Evolutionary conservation across 2,329 filamentous ascomycete genomes (phyloP).

Genomic region (Delphinella strobiligena): DNA sequence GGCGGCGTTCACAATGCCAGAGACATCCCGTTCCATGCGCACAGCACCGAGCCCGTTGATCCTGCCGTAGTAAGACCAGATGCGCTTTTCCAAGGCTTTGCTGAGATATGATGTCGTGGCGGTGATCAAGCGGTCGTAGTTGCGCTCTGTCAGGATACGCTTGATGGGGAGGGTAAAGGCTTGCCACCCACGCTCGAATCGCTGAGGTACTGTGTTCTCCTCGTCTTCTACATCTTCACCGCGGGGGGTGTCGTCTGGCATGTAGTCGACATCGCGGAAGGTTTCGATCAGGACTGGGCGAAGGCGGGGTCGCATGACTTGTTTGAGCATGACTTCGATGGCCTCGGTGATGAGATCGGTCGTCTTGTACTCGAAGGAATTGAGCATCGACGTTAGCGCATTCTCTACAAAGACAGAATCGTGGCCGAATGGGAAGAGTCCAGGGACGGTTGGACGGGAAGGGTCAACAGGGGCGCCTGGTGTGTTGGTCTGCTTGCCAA

Average conservation of each 20-base stretch:
- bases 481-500: slow-evolving; percentile 26
- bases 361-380: slow-evolving; percentile 64
- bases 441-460: slow-evolving; percentile 21
- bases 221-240: slow-evolving; percentile 29
- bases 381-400: slow-evolving; percentile 56
- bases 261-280: slow-evolving; percentile 87
- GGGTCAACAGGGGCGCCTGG: slow-evolving; percentile 21
- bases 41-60: slow-evolving; percentile 74
- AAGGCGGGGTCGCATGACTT: slow-evolving; percentile 74
- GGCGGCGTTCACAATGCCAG: slow-evolving; percentile 57
- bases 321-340: slow-evolving; percentile 72
- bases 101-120: slow-evolving; percentile 64
- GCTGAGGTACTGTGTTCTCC: slow-evolving; percentile 57
- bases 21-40: slow-evolving; percentile 72
- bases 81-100: slow-evolving; percentile 71
- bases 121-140: slow-evolving; percentile 65
- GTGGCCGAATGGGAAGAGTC: slow-evolving; percentile 67
- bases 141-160: slow-evolving; percentile 67
- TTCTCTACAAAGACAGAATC: slow-evolving; percentile 60
- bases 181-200: slow-evolving; percentile 80
- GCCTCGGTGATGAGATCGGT: slow-evolving; percentile 74
- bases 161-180: slow-evolving; percentile 73
- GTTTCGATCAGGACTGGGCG: slow-evolving; percentile 76
- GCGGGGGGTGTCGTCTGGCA: slow-evolving; percentile 39
- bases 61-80: slow-evolving; percentile 68